Evolutionary conservation across 2,329 filamentous ascomycete genomes (phyloP), one percentile per base, ranked within the genome.

Genomic region (Knoxdaviesia capensis): DNA sequence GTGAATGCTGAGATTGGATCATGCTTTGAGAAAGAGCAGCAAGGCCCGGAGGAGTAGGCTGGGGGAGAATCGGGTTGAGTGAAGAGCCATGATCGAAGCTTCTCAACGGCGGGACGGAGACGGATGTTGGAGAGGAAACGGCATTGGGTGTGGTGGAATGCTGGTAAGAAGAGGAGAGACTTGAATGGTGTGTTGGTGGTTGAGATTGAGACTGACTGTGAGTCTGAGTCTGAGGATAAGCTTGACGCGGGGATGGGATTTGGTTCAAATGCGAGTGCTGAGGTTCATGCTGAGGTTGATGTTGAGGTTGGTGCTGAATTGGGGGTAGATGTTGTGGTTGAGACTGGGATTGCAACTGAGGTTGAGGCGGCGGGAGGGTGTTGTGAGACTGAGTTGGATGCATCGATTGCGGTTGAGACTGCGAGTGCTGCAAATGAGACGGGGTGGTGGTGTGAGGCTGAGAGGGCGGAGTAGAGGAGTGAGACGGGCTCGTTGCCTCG

Each of bases 401-500:
- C 34, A 35, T 35, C 34, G 34, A 35, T 3, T 9, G 9, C 34
- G 11, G 9, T 35, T 35, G 34, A 35, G 34, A 9, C 34, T 9
- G 8, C 30, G 9, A 29, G 31, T 8, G 31, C 7, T 20, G 34
- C 10, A 1, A 32, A 41, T 29, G 31, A 29, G 39, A 32, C 20
- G 30, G 29, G 33, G 10, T 41, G 28, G n/a, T 40, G 40, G 9
- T 41, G 36, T 32, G 43, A 40, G 10, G 41, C 32, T 20, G 39
- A 36, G 30, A 30, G 28, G 7, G 10, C 2, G 5, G 38, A 39
- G 41, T 34, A 5, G 43, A 40, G 34, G 31, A 31, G 10, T 35
- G 33, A 5, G 41, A 31, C 3, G 40, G 36, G 20, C 40, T 36
- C 4, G 39, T 33, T 10, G 35, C 54, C 53, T n/a, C 48, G 61